phyloP scores from a whole-genome alignment of 176 grass and related monocot genomes.

The Zea mays region Zm-B73-REFERENCE-NAM-5.0 NC_050099.1:21622001-21622500 shows the following conservation, averaged over 20 bases:
- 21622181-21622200: not conserved
- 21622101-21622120: not conserved
- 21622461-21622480: not conserved
- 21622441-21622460: not conserved
- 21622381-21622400: not conserved
- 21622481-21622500: too few relatives aligned
- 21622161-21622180: not conserved
- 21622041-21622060: conserved; percentile 26
- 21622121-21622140: not conserved
- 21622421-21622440: not conserved
- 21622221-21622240: not conserved
- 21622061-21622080: conserved; percentile 1
- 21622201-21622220: not conserved
- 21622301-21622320: not conserved
- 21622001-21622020: conserved; percentile 19
- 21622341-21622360: not conserved
- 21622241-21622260: not conserved
- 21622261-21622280: not conserved
- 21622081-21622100: conserved; percentile 4
- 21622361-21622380: conserved; percentile 17
- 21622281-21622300: not conserved
- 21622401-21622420: not conserved
- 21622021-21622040: conserved; percentile 29
- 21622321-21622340: not conserved
- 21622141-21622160: not conserved